These are phyloP conservation scores for Vanderwaltozyma yarrowii DNA, from an alignment of 805 yeast genomes.

Conservation along the genomic window DNA sequence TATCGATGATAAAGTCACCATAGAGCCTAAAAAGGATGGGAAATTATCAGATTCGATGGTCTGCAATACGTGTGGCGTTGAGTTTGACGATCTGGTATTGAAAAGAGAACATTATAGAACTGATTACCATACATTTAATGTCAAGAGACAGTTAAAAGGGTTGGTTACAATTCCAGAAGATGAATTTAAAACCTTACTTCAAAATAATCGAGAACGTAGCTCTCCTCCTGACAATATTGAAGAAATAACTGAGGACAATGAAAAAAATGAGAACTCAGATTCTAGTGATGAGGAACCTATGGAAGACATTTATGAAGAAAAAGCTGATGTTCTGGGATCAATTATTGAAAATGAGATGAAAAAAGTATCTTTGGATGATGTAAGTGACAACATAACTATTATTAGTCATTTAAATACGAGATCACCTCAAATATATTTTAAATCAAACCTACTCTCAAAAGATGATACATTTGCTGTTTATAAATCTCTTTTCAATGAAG, in stretches of 20 bases:
- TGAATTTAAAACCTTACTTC: constrained; percentile 39
- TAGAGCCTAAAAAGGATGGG: constrained; percentile 11
- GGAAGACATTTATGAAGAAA: constrained; percentile 11
- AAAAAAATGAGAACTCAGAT: constrained; percentile 27
- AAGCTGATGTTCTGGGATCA: constrained; percentile 17
- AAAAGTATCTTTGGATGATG: constrained; percentile 8
- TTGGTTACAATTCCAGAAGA: constrained; percentile 40
- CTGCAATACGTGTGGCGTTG: constrained; percentile 21
- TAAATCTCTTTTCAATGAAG: constrained; percentile 46
- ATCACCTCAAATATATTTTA: constrained; percentile 57
- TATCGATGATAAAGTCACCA: background rate
- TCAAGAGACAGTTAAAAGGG: constrained; percentile 41
- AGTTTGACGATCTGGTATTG: constrained; percentile 8
- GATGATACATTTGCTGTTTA: constrained; percentile 53
- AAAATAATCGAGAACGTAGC: background rate
- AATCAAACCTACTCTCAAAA: constrained; percentile 36
- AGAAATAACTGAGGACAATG: constrained; percentile 45
- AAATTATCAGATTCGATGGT: constrained; percentile 3
- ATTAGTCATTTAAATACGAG: constrained; percentile 53
- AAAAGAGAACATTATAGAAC: constrained; percentile 43
- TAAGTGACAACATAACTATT: constrained; percentile 18
- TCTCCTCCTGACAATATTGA: constrained; percentile 20
- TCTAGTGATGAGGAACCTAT: constrained; percentile 11
- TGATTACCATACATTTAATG: constrained; percentile 49
- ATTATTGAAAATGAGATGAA: constrained; percentile 21